Evolutionary conservation across 176 grass and related monocot species (phyloP).

Genomic region (Musa acuminata): DNA sequence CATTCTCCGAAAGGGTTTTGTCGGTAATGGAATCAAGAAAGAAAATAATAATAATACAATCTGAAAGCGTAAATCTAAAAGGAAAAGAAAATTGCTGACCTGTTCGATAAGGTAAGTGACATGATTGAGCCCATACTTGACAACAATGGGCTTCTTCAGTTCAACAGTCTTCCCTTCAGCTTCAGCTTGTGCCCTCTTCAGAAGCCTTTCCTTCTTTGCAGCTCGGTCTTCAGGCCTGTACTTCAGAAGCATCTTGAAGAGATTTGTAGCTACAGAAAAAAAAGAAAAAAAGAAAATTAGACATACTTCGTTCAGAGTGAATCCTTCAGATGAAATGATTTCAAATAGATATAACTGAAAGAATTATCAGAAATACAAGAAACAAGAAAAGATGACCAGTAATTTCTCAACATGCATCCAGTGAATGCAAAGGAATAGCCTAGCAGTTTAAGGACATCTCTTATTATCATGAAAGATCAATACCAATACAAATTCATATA

Average conservation of each 20-base stretch:
- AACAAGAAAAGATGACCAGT: no score
- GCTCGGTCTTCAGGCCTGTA: not conserved
- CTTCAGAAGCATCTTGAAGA: constrained; percentile 7
- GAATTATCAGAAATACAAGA: no score
- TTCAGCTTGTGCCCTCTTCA: constrained; percentile 5
- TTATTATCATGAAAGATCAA: no score
- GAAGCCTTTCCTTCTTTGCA: constrained; percentile 8
- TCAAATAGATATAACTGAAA: no score
- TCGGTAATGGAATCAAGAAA: not conserved
- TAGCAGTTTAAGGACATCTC: no score
- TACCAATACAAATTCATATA: no score
- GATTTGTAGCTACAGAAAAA: not conserved
- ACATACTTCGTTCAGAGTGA: no score
- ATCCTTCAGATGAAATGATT: no score
- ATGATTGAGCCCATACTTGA: constrained; percentile 2
- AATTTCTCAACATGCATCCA: no score
- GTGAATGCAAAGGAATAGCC: no score
- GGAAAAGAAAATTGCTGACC: not conserved
- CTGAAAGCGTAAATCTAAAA: not conserved
- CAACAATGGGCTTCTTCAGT: constrained; percentile 2
- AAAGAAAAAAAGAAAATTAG: not conserved
- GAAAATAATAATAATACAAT: not conserved
- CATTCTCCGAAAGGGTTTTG: not conserved
- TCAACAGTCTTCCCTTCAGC: constrained; percentile 1
- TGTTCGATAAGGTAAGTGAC: constrained; percentile 2